These are phyloP conservation scores for Fraxinus anomala DNA, from an alignment of 257 asterid species.

Conservation along the genomic window DNA sequence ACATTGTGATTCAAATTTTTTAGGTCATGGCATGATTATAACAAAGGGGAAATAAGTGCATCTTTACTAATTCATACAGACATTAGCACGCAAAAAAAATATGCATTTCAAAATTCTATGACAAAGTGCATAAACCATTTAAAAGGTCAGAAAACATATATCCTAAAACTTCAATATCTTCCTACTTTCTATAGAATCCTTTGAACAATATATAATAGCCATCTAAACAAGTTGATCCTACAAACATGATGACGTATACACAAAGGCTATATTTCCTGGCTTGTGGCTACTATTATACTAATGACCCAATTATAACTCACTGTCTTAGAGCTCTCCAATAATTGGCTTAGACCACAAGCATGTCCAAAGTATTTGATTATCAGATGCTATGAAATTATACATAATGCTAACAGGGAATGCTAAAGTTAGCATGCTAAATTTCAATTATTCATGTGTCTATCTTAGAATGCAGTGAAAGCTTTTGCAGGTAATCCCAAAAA, in stretches of 20 bases:
- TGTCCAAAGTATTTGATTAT: not conserved
- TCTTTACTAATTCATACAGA: not conserved
- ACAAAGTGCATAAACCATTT: not conserved
- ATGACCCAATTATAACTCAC: not conserved
- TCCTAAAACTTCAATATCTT: not conserved
- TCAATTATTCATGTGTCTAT: not conserved
- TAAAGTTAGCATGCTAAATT: not conserved
- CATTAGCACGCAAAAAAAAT: not conserved
- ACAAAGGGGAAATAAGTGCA: not conserved
- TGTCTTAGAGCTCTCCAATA: not conserved
- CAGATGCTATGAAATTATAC: not conserved
- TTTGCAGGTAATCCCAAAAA: not conserved
- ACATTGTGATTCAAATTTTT: slow-evolving; percentile 12
- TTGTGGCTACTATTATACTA: not conserved
- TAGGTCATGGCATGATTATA: not conserved
- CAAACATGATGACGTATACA: not conserved
- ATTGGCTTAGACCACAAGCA: not conserved
- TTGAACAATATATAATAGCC: not conserved
- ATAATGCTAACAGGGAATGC: not conserved
- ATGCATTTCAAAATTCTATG: not conserved
- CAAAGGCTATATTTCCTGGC: not conserved
- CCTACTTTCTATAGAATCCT: not conserved
- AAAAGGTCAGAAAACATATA: not conserved
- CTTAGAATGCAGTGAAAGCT: not conserved
- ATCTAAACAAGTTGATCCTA: not conserved